Evolutionary conservation across 768 basidiomycete species (phyloP), one percentile per base, ranked within the genome.

Genomic region (Mycena albidolilacea): DNA sequence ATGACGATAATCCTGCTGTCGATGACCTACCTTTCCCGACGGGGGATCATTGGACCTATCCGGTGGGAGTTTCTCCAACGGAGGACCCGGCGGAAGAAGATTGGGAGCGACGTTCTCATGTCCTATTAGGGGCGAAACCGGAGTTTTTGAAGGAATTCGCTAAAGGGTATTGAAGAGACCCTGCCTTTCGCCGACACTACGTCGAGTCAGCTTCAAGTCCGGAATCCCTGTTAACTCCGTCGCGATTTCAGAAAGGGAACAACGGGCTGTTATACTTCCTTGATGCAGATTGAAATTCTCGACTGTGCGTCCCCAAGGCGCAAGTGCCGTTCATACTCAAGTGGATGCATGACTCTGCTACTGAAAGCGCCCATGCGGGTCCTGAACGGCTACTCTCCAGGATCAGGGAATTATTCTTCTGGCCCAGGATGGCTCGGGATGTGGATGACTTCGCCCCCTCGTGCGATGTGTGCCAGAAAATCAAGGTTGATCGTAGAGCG

Each of bases 191-290:
- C 30, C 1, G 23, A 4, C 58, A 62, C n/a, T 62, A 39, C 37
- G 59, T 54, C 0, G 67, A 69, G 1, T 7, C 19, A 0, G 30
- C 30, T 19, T 59, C 3, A 2, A 38, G 19, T 30, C 44, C 69
- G 0, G 62, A 70, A 50, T 64, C 1, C 2, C 23, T 23, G 23
- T 2, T 23, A 23, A 70, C 69, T 2, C 61, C 69, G 1, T 70
- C 62, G 1, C 57, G 69, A 0, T 70, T 65, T 39, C 64, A 72
- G 37, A 65, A 62, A 8, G 63, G 44, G 0, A 14, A 10, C 10
- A 64, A 73, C 38, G 67, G 71, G 0, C 61, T 73, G 5, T 35
- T 73, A 2, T 73, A 73, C 54, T 73, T 73, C 54, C 5, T 68
- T 3, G 67, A 69, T 23, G 52, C 66, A 23, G 1, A 73, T 30